A percentile compares a stretch with the other conserved stretches of the same genome.
phyloP scores from a whole-genome alignment of 768 basidiomycete genomes.

The Pisolithus sp. region DNA sequence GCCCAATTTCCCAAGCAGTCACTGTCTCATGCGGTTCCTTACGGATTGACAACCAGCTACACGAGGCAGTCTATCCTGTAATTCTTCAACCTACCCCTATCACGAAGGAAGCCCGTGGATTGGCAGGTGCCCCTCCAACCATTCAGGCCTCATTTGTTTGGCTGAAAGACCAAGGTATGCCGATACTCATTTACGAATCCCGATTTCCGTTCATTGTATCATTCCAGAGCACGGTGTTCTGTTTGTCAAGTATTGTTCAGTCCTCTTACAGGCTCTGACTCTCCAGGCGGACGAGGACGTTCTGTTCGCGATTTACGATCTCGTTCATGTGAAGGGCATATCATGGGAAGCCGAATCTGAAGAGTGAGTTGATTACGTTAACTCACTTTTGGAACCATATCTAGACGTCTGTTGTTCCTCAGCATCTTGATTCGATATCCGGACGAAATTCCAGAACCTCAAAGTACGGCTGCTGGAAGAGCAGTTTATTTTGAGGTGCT shows the following conservation, averaged over 20 bases:
- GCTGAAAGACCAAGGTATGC: slow-evolving; percentile 84
- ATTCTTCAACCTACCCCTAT: slow-evolving; percentile 92
- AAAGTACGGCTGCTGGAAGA: slow-evolving; percentile 55
- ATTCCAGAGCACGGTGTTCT: slow-evolving; percentile 86
- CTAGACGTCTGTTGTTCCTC: slow-evolving; percentile 9
- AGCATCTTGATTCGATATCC: slow-evolving; percentile 72
- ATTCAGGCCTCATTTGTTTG: slow-evolving; percentile 84
- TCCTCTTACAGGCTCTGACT: slow-evolving; percentile 88
- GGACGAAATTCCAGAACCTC: slow-evolving; percentile 66
- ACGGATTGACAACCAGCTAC: slow-evolving; percentile 96
- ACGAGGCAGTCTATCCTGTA: slow-evolving; percentile 92
- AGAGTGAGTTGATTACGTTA: slow-evolving; percentile 48
- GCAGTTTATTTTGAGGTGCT: slow-evolving; percentile 94
- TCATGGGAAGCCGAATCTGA: slow-evolving; percentile 77
- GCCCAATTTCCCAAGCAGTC: slow-evolving; percentile 69
- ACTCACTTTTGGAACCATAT: background rate
- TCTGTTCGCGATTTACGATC: slow-evolving; percentile 84
- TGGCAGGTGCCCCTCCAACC: slow-evolving; percentile 74
- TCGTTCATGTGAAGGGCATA: slow-evolving; percentile 85
- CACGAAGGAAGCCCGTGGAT: slow-evolving; percentile 63
- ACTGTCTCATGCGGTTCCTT: slow-evolving; percentile 79
- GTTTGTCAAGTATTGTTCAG: slow-evolving; percentile 96
- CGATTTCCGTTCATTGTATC: background rate
- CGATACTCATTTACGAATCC: background rate
- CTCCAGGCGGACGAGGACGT: slow-evolving; percentile 98